A percentile compares a stretch with the other conserved stretches of the same genome.
phyloP scores from a whole-genome alignment of 176 grass and related monocot genomes.

The Zoysia pacifica region DNA sequence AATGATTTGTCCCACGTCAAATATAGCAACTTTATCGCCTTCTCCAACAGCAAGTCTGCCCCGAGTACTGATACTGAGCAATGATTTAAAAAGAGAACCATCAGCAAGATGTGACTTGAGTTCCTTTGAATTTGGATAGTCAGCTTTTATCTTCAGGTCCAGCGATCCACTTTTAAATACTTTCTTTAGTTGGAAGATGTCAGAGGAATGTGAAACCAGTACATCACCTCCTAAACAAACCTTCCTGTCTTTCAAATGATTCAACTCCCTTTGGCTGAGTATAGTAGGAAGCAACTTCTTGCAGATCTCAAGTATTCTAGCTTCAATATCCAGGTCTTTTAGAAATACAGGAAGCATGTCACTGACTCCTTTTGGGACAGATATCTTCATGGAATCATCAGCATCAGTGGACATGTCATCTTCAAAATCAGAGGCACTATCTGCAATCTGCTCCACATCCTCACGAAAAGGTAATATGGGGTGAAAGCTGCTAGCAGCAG shows the following conservation, averaged over 20 bases:
- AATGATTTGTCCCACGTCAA: conserved; percentile 96
- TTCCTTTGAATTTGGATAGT: conserved; percentile 95
- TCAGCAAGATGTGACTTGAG: conserved; percentile 84
- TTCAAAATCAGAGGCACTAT: conserved; percentile 96
- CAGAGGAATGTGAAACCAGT: conserved; percentile 54
- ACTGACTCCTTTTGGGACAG: conserved; percentile 70
- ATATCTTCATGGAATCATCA: conserved; percentile 70
- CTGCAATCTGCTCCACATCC: conserved; percentile 70
- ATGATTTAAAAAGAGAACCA: conserved; percentile 83
- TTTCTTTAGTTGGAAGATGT: conserved; percentile 92
- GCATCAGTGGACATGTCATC: conserved; percentile 73
- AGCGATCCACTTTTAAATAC: conserved; percentile 94
- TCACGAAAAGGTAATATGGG: conserved; percentile 67
- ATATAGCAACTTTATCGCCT: conserved; percentile 97
- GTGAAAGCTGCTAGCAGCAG: conserved; percentile 55
- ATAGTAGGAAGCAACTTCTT: conserved; percentile 82
- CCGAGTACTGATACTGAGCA: conserved; percentile 71
- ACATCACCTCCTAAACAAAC: conserved; percentile 77
- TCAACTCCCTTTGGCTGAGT: conserved; percentile 65
- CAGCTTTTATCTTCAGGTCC: conserved; percentile 91
- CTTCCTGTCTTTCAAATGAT: conserved; percentile 84
- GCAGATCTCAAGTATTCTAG: conserved; percentile 77
- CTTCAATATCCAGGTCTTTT: conserved; percentile 72
- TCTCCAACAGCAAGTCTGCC: conserved; percentile 98
- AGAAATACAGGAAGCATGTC: conserved; percentile 68